Conservation (phyloP, 768 basidiomycete genomes). For the Panaeolus papilionaceus region DNA sequence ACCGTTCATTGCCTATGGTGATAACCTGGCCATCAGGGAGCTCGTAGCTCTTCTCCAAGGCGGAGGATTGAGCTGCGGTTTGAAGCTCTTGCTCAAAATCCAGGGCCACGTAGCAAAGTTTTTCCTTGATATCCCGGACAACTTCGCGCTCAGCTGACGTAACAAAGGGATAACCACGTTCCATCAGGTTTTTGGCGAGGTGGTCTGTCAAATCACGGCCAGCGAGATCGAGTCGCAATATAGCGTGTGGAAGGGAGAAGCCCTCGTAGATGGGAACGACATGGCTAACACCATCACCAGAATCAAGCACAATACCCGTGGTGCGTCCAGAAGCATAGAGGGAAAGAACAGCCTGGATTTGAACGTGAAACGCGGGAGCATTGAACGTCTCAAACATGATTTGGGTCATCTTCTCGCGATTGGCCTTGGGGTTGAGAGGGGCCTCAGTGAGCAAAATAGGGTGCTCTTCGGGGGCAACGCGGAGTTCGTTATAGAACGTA, state of each 20-base stretch:
- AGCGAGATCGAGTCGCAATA: conserved; percentile 84
- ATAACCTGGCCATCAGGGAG: conserved; percentile 93
- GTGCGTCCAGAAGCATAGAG: conserved; percentile 94
- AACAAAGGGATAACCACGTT: conserved; percentile 92
- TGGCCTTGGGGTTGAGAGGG: conserved; percentile 86
- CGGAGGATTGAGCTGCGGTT: conserved; percentile 85
- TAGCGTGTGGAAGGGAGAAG: conserved; percentile 90
- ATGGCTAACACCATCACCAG: conserved; percentile 95
- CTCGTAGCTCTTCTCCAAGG: conserved; percentile 92
- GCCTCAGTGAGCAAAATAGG: conserved; percentile 91
- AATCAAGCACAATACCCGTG: conserved; percentile 93
- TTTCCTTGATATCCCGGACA: conserved; percentile 96
- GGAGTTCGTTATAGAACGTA: conserved; percentile 88
- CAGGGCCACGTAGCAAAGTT: conserved; percentile 92
- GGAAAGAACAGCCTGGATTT: conserved; percentile 83
- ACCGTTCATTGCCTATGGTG: conserved; percentile 92
- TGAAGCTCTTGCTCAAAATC: conserved; percentile 94
- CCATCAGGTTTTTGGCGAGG: conserved; percentile 77
- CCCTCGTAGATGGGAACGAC: conserved; percentile 96
- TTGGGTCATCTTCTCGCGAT: conserved; percentile 89
- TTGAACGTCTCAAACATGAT: conserved; percentile 95
- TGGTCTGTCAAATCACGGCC: conserved; percentile 86
- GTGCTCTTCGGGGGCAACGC: conserved; percentile 90
- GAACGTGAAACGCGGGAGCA: conserved; percentile 86
- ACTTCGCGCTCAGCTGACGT: conserved; percentile 93